Evolutionary conservation across 768 basidiomycete species (phyloP).

Genomic region (Russula lepida): DNA sequence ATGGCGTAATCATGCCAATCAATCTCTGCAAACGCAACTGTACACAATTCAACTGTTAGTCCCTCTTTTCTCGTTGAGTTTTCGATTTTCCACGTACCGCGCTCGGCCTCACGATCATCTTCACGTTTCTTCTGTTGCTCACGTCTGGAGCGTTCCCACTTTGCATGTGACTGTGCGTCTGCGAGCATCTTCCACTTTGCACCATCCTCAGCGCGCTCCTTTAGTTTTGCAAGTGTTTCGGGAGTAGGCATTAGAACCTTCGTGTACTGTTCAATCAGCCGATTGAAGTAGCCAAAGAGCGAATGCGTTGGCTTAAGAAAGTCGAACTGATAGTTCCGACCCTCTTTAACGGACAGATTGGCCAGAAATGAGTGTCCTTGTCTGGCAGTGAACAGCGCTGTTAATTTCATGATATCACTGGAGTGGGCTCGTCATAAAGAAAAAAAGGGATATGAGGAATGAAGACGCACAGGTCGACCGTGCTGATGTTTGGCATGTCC

Average conservation of each 20-base stretch:
- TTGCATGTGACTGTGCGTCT: slow-evolving; percentile 65
- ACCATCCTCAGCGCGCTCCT: slow-evolving; percentile 52
- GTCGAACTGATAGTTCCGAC: slow-evolving; percentile 95
- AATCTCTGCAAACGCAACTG: slow-evolving; percentile 91
- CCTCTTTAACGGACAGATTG: slow-evolving; percentile 78
- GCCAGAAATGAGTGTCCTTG: slow-evolving; percentile 82
- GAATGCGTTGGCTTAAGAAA: slow-evolving; percentile 95
- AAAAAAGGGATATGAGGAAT: background rate
- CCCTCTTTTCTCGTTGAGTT: background rate
- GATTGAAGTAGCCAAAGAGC: slow-evolving; percentile 94
- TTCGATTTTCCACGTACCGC: slow-evolving; percentile 45
- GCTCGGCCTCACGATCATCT: slow-evolving; percentile 89
- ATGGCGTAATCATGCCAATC: slow-evolving; percentile 99
- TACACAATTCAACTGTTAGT: slow-evolving; percentile 13
- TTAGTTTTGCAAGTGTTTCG: slow-evolving; percentile 62
- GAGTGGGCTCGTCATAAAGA: background rate
- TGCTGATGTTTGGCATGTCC: slow-evolving; percentile 78
- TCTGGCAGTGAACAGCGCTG: slow-evolving; percentile 91
- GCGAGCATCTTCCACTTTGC: slow-evolving; percentile 76
- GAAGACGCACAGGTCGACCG: slow-evolving; percentile 79
- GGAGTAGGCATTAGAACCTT: slow-evolving; percentile 80
- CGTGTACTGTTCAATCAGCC: slow-evolving; percentile 92
- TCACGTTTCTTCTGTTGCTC: slow-evolving; percentile 80
- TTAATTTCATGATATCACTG: slow-evolving; percentile 93
- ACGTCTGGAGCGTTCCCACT: slow-evolving; percentile 79